These are phyloP conservation scores for Penicillium goetzii DNA, from an alignment of 495 filamentous ascomycete species.

Conservation along the genomic window DNA sequence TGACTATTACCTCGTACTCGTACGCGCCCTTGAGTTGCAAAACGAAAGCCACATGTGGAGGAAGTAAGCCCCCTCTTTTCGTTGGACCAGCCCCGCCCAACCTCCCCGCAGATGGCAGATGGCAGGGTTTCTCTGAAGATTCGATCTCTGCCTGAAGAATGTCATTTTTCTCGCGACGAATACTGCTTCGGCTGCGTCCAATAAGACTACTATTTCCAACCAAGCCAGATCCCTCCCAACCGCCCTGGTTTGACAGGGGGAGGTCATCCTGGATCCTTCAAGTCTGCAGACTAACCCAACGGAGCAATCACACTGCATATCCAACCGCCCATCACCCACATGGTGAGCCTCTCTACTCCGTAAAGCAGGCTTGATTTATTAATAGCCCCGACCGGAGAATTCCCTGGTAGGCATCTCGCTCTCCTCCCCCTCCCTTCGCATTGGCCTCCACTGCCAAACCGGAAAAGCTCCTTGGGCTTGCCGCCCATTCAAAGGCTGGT, in stretches of 20 bases:
- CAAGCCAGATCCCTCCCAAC: constrained; percentile 11
- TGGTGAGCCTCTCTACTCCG: constrained; percentile 8
- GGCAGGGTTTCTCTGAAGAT: not conserved
- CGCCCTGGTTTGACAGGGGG: constrained; percentile 5
- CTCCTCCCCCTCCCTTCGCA: not conserved
- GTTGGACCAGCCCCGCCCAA: constrained; percentile 9
- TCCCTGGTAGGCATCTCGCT: constrained; percentile 5
- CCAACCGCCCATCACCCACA: constrained; percentile 30
- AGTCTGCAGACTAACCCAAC: constrained; percentile 38
- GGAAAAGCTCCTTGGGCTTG: constrained; percentile 13
- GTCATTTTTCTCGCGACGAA: constrained; percentile 4
- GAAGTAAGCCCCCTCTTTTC: constrained; percentile 3
- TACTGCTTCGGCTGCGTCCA: constrained; percentile 14
- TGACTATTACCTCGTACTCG: not conserved
- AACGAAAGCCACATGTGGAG: constrained; percentile 16
- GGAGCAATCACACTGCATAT: constrained; percentile 31
- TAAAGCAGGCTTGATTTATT: constrained; percentile 24
- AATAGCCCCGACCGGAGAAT: constrained; percentile 31
- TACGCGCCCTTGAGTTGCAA: constrained; percentile 15
- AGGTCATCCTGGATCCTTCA: constrained; percentile 3
- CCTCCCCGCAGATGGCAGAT: constrained; percentile 10
- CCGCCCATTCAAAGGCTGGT: constrained; percentile 24
- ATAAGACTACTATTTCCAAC: constrained; percentile 18
- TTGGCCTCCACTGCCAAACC: constrained; percentile 6
- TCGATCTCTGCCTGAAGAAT: constrained; percentile 3